These are phyloP conservation scores for Chytriomyces hyalinus DNA, from an alignment of 192 early-diverging fungal genomes.

Conservation along the genomic window DNA sequence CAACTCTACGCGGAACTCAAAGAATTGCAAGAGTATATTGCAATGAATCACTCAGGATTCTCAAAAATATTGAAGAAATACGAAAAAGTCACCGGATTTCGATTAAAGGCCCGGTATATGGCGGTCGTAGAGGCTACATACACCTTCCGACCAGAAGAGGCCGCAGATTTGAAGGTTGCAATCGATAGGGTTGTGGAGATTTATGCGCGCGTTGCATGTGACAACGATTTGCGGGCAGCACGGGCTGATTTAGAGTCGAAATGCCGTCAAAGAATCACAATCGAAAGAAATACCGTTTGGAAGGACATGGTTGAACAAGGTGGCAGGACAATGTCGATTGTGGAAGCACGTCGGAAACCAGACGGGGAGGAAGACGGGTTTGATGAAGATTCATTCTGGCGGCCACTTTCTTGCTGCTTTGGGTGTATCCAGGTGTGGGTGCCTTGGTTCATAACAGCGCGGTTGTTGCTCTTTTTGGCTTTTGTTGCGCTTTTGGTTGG, in stretches of 20 bases:
- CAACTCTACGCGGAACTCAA: slow-evolving; percentile 83
- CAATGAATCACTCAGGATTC: slow-evolving; percentile 91
- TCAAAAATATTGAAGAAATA: slow-evolving; percentile 97
- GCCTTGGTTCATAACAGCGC: slow-evolving; percentile 8
- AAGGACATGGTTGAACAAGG: slow-evolving; percentile 81
- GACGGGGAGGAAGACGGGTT: slow-evolving; percentile 73
- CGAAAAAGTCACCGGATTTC: slow-evolving; percentile 87
- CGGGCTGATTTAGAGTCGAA: slow-evolving; percentile 76
- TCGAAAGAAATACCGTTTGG: slow-evolving; percentile 98
- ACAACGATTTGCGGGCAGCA: slow-evolving; percentile 68
- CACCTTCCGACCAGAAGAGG: slow-evolving; percentile 72
- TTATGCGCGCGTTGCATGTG: slow-evolving; percentile 71
- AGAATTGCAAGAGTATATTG: slow-evolving; percentile 86
- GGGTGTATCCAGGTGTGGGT: slow-evolving; percentile 6
- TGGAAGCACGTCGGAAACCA: slow-evolving; percentile 48
- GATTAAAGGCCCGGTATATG: slow-evolving; percentile 77
- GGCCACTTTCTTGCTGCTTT: background rate
- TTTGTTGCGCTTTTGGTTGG: slow-evolving; percentile 67
- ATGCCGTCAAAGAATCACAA: slow-evolving; percentile 89
- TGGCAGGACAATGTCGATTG: slow-evolving; percentile 31
- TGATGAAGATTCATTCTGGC: slow-evolving; percentile 33
- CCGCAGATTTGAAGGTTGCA: slow-evolving; percentile 62
- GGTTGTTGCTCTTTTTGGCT: slow-evolving; percentile 20
- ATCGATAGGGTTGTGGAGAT: slow-evolving; percentile 65
- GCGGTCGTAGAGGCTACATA: slow-evolving; percentile 65